Evolutionary conservation across 1,284 basidiomycete species (phyloP).

Genomic region (Pholiota adiposa): DNA sequence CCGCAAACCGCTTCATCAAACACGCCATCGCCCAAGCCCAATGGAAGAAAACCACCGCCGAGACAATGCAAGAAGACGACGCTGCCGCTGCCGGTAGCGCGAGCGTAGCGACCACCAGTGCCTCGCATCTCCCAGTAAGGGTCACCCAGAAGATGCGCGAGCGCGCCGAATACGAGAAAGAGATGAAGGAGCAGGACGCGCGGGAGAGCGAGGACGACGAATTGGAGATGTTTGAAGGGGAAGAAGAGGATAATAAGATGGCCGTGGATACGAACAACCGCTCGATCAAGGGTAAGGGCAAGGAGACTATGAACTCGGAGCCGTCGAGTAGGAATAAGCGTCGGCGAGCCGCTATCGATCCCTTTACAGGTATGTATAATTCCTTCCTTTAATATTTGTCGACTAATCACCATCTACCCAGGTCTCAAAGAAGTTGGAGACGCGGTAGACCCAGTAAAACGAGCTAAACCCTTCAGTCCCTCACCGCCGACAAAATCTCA

Average conservation of each 20-base stretch:
- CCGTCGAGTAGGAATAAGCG: constrained; percentile 36
- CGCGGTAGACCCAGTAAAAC: constrained; percentile 2
- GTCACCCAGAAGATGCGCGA: constrained; percentile 72
- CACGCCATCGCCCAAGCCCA: constrained; percentile 75
- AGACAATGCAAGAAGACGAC: constrained; percentile 27
- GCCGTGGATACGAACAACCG: constrained; percentile 26
- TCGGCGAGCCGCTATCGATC: constrained; percentile 58
- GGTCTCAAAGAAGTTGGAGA: constrained; percentile 23
- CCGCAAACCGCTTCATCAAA: constrained; percentile 81
- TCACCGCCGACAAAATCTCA: constrained; percentile 7
- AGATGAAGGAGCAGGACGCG: constrained; percentile 52
- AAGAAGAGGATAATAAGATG: constrained; percentile 27
- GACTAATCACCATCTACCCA: constrained; percentile 7
- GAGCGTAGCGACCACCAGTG: background rate
- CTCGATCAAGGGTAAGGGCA: constrained; percentile 46
- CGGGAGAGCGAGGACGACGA: constrained; percentile 48
- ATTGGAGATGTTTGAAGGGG: constrained; percentile 40
- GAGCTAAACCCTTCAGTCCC: constrained; percentile 9
- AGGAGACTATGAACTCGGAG: constrained; percentile 28
- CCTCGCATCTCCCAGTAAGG: constrained; percentile 48
- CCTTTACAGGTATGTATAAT: constrained; percentile 59
- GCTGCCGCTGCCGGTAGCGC: background rate
- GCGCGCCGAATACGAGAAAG: constrained; percentile 62
- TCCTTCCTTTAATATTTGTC: background rate
- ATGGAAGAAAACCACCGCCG: constrained; percentile 36